phyloP scores from a whole-genome alignment of 495 filamentous ascomycete species.

The Penicillium canariense region DNA sequence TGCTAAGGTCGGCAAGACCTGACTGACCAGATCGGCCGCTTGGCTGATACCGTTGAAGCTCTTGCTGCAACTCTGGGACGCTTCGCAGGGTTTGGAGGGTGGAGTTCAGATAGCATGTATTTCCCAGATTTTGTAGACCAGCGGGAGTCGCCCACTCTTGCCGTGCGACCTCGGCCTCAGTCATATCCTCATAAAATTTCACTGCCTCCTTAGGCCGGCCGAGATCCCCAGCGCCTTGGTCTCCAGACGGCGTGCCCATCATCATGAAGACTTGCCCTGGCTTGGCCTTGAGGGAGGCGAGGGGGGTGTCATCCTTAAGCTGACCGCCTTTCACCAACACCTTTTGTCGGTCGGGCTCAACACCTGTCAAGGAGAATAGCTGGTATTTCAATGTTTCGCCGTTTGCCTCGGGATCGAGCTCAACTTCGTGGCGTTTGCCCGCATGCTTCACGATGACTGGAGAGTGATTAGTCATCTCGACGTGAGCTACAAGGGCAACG shows the following conservation, averaged over 20 bases:
- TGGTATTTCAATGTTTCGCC: constrained; percentile 96
- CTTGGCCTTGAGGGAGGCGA: constrained; percentile 82
- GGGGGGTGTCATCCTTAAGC: constrained; percentile 89
- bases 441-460: constrained; percentile 91
- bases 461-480: constrained; percentile 28
- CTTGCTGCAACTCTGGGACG: constrained; percentile 87
- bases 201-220: constrained; percentile 75
- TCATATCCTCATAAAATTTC: constrained; percentile 97
- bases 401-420: constrained; percentile 77
- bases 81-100: constrained; percentile 85
- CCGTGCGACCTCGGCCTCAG: constrained; percentile 84
- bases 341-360: constrained; percentile 95
- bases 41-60: constrained; percentile 67
- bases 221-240: constrained; percentile 52
- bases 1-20: constrained; percentile 49
- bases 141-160: constrained; percentile 81
- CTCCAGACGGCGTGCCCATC: constrained; percentile 84
- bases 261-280: constrained; percentile 88
- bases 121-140: constrained; percentile 88
- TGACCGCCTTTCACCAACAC: constrained; percentile 90
- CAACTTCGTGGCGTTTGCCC: constrained; percentile 90
- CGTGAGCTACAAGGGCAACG: not conserved
- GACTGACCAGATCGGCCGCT: constrained; percentile 33
- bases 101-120: constrained; percentile 98
- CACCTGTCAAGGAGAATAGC: constrained; percentile 89